These are phyloP conservation scores for Metrosideros polymorpha DNA, from an alignment of 441 rosid genomes.

Conservation along the genomic window DNA sequence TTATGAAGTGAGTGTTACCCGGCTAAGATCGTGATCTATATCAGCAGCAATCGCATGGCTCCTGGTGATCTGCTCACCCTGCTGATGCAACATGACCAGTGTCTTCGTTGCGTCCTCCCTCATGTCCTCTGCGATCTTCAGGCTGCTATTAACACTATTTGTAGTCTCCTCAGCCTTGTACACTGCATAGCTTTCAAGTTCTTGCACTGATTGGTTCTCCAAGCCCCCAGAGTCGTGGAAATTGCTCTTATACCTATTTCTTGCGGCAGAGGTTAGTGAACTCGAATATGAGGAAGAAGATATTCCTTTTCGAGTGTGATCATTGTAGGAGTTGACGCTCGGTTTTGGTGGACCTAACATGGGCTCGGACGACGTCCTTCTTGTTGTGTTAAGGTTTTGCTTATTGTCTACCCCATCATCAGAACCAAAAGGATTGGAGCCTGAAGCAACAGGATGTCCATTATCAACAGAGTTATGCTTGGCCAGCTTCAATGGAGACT, in stretches of 20 bases:
- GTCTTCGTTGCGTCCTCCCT: constrained; percentile 68
- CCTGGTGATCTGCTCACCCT: constrained; percentile 84
- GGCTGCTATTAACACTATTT: constrained; percentile 54
- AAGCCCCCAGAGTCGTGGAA: constrained; percentile 69
- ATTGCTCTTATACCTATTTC: constrained; percentile 54
- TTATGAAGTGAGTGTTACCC: constrained; percentile 37
- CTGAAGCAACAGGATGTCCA: constrained; percentile 22
- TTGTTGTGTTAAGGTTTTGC: constrained; percentile 31
- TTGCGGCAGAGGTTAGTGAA: constrained; percentile 19
- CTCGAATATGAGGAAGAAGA: constrained; percentile 25
- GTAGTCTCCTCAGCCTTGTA: constrained; percentile 91
- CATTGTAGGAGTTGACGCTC: constrained; percentile 53
- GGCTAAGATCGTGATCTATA: constrained; percentile 74
- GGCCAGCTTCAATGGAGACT: constrained; percentile 33
- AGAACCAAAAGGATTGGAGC: constrained; percentile 79
- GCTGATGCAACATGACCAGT: constrained; percentile 61
- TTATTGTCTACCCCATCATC: constrained; percentile 49
- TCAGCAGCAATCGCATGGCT: constrained; percentile 57
- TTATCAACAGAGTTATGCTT: constrained; percentile 40
- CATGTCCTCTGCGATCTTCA: constrained; percentile 86
- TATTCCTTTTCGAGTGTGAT: constrained; percentile 21
- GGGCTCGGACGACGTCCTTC: constrained; percentile 45
- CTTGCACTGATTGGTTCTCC: constrained; percentile 80
- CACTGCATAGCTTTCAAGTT: constrained; percentile 66
- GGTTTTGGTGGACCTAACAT: constrained; percentile 14